Evolutionary conservation across 2,329 filamentous ascomycete species (phyloP), one percentile per base, ranked within the genome.

Genomic region (Diaporthe citri): DNA sequence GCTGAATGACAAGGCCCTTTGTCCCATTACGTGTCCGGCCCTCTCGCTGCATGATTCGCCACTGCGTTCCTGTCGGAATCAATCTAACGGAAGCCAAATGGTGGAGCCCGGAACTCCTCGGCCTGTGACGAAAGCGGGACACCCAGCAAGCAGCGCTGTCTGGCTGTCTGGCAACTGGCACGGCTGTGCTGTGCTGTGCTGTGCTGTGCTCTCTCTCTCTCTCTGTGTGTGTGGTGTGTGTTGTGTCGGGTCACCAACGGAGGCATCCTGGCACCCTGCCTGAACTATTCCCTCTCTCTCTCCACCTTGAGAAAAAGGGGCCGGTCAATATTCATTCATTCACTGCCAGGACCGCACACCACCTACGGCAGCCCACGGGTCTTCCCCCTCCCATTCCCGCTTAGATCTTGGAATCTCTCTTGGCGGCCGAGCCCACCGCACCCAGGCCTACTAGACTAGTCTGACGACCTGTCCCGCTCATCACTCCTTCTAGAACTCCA

Each of bases 401-500:
- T 43, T 55, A 55, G 57, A 59, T 62, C 70, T 64, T 46, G 34
- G 34, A 62, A 56, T 59, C 52, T 56, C 51, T 62, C 41, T 60
- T 73, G 59, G 59, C 60, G 71, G 60, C 25, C 31, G 39, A 71
- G 36, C 28, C 73, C 73, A 74, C 73, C 55, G 46, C 48, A 39
- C 46, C 46, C 64, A 67, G 64, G 64, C 43, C 62, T 48, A 64
- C 60, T 34, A 64, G 41, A 31, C 41, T 48, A 62, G 52, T 39
- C 57, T 34, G 13, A 43, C 36, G n/a, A 41, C 34, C 48, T 55
- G 46, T 69, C 48, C 64, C 48, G 64, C 64, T 28, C 71, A 64
- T 36, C 67, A 66, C 31, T 60, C 28, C 67, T 72, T 74, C 72
- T 71, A 72, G 75, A 74, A 74, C 72, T 56, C 41, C 48, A 41